phyloP scores from a whole-genome alignment of 2,329 filamentous ascomycete genomes.

The Fusarium gaditjirri region DNA sequence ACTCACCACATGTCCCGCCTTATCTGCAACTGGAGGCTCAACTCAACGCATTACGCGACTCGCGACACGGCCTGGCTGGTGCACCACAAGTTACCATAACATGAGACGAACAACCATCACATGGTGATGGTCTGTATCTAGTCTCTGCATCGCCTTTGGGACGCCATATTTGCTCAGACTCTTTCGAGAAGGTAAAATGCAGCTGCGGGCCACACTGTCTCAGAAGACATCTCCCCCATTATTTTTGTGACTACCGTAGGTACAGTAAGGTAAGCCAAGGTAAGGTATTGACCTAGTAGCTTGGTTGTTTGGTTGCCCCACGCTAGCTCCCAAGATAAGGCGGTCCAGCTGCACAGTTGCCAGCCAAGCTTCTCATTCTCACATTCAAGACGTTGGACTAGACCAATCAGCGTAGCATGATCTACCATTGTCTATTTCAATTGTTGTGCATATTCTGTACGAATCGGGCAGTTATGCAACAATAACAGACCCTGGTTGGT shows the following conservation, averaged over 20 bases:
- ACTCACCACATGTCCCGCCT: constrained; percentile 20
- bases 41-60: constrained; percentile 23
- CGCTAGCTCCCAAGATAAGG: constrained; percentile 9
- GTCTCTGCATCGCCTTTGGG: background rate
- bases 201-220: constrained; percentile 13
- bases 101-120: background rate
- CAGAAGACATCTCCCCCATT: constrained; percentile 8
- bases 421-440: background rate
- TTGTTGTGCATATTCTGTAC: background rate
- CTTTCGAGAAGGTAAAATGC: background rate
- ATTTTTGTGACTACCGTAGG: background rate
- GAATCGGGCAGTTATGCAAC: background rate
- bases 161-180: background rate
- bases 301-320: constrained; percentile 11
- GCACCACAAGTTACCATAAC: constrained; percentile 9
- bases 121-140: constrained; percentile 5
- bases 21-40: constrained; percentile 16
- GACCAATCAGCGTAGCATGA: background rate
- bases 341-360: background rate
- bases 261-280: background rate
- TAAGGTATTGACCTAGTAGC: background rate
- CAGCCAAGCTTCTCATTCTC: background rate
- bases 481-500: background rate
- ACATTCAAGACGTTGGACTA: constrained; percentile 3
- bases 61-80: constrained; percentile 17